Evolutionary conservation across 1,139 yeast species (phyloP).

Genomic region (Casaregolazyma lundiana): DNA sequence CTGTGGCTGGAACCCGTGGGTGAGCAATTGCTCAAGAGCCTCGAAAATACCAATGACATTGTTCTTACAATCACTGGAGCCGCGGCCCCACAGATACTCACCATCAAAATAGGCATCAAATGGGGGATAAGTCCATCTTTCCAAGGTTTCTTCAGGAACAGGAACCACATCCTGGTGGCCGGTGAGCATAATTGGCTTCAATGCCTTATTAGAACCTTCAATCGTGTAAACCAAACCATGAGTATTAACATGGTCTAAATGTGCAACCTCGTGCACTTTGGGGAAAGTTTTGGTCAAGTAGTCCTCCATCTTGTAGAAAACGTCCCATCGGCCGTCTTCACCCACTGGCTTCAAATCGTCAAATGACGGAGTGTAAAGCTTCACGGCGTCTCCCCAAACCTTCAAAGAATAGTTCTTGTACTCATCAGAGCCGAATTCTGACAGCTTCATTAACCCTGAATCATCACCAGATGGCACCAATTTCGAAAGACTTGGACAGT

Average conservation of each 20-base stretch:
- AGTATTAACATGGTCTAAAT: slow-evolving; percentile 55
- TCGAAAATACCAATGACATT: slow-evolving; percentile 53
- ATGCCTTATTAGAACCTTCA: slow-evolving; percentile 49
- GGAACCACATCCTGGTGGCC: slow-evolving; percentile 87
- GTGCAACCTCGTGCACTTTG: slow-evolving; percentile 42
- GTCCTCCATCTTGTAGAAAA: slow-evolving; percentile 49
- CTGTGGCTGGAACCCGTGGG: slow-evolving; percentile 45
- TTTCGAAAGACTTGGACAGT: too few species aligned
- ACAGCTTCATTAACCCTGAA: too few species aligned
- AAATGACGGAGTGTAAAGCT: slow-evolving; percentile 56
- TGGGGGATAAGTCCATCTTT: slow-evolving; percentile 66
- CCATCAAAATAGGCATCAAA: slow-evolving; percentile 67
- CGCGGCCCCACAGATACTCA: slow-evolving; percentile 54
- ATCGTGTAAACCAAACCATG: slow-evolving; percentile 64
- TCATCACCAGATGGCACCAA: too few species aligned
- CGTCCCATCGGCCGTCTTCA: slow-evolving; percentile 35
- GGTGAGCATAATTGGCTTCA: slow-evolving; percentile 62
- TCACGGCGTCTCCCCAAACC: slow-evolving; percentile 44
- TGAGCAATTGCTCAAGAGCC: slow-evolving; percentile 49
- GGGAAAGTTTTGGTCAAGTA: slow-evolving; percentile 60
- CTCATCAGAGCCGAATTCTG: slow-evolving; percentile 23
- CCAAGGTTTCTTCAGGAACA: slow-evolving; percentile 54
- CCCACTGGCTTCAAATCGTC: slow-evolving; percentile 47
- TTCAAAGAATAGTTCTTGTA: slow-evolving; percentile 24
- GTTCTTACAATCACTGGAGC: slow-evolving; percentile 61